Conservation (phyloP, 257 asterid genomes). For the Phtheirospermum japonicum region DNA sequence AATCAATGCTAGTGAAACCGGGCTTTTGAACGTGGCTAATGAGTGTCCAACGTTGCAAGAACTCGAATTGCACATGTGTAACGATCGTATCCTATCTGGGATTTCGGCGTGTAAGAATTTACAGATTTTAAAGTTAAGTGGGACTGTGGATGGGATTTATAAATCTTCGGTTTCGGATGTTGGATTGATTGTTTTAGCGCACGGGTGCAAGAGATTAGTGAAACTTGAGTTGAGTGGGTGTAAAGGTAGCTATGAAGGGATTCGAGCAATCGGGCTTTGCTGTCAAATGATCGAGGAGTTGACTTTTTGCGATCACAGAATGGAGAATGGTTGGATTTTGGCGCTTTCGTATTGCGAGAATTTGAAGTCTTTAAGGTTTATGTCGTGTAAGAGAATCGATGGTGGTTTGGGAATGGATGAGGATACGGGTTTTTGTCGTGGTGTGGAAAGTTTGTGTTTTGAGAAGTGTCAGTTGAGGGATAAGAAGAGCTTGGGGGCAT, state of each 20-base stretch:
- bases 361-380: conserved; percentile 72
- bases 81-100: conserved; percentile 63
- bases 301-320: conserved; percentile 65
- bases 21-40: conserved; percentile 66
- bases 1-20: conserved; percentile 68
- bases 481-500: conserved; percentile 52
- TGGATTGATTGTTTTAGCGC: conserved; percentile 86
- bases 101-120: conserved; percentile 56
- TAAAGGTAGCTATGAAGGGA: conserved; percentile 91
- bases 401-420: conserved; percentile 69
- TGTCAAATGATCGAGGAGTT: conserved; percentile 85
- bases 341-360: conserved; percentile 71
- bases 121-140: conserved; percentile 76
- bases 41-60: conserved; percentile 88
- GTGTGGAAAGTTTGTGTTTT: too few relatives aligned
- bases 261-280: conserved; percentile 82
- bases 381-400: conserved; percentile 64
- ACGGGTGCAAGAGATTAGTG: conserved; percentile 75
- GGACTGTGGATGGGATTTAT: conserved; percentile 58
- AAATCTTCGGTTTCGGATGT: conserved; percentile 71
- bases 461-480: conserved; percentile 77
- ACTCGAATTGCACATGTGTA: conserved; percentile 67
- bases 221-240: conserved; percentile 86
- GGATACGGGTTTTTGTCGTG: conserved; percentile 66
- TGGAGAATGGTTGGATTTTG: conserved; percentile 94